These are phyloP conservation scores for Cladochytrium replicatum DNA, from an alignment of 192 early-diverging fungal genomes.

Conservation along the genomic window DNA sequence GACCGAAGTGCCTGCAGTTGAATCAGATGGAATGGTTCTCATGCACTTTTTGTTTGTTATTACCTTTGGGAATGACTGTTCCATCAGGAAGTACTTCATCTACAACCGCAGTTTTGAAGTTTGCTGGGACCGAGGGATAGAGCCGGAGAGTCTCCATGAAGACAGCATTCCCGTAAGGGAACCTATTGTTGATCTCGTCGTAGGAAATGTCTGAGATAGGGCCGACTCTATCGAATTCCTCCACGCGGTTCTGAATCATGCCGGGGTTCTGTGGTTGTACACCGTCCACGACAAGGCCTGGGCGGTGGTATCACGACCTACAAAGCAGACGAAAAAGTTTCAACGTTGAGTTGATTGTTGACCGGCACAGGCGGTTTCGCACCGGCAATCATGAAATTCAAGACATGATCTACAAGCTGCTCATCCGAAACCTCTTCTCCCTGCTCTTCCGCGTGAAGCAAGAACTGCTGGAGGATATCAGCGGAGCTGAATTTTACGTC, in stretches of 20 bases:
- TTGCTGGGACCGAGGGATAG: slow-evolving; percentile 55
- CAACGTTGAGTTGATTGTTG: no score
- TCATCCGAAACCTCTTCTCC: slow-evolving; percentile 15
- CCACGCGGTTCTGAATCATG: slow-evolving; percentile 6
- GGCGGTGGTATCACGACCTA: slow-evolving; percentile 52
- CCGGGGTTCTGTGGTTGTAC: slow-evolving; percentile 25
- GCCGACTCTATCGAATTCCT: slow-evolving; percentile 24
- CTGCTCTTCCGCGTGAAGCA: slow-evolving; percentile 14
- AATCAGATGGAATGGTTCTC: no score
- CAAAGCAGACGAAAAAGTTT: no score
- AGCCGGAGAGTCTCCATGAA: slow-evolving; percentile 55
- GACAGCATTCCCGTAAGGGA: slow-evolving; percentile 40
- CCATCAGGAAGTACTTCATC: slow-evolving; percentile 57
- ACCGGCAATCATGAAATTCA: slow-evolving; percentile 35
- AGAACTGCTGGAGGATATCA: slow-evolving; percentile 24
- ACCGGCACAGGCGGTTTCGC: no score
- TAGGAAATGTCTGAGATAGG: slow-evolving; percentile 7
- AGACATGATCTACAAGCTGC: slow-evolving; percentile 20
- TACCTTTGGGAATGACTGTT: slow-evolving; percentile 37
- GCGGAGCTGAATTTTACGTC: background rate
- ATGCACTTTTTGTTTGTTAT: no score
- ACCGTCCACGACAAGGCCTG: slow-evolving; percentile 46
- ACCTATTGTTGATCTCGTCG: slow-evolving; percentile 19
- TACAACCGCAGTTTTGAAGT: slow-evolving; percentile 41
- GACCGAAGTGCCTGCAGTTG: no score